These are phyloP conservation scores for Mucor irregularis DNA, from an alignment of 371 early-diverging fungal genomes.

Conservation along the genomic window DNA sequence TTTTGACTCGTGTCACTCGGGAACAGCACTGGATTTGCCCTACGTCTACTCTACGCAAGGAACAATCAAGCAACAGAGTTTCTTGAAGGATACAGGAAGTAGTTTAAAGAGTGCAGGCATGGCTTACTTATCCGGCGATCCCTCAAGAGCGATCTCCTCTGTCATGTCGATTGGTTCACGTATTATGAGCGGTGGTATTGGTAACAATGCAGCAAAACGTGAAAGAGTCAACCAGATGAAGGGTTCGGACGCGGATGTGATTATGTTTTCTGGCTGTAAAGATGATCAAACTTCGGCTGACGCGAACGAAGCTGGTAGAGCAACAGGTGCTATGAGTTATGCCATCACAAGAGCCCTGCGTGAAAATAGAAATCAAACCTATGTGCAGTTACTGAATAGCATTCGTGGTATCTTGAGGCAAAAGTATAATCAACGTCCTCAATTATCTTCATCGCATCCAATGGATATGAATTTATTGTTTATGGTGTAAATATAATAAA, in stretches of 20 bases:
- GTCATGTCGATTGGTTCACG: constrained; percentile 45
- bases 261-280: constrained; percentile 86
- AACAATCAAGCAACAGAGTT: constrained; percentile 49
- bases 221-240: constrained; percentile 47
- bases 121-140: constrained; percentile 48
- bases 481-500: constrained; percentile 53
- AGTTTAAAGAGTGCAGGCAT: constrained; percentile 45
- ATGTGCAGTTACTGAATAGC: constrained; percentile 71
- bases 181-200: constrained; percentile 34
- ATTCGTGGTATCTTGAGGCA: constrained; percentile 65
- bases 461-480: constrained; percentile 74
- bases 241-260: constrained; percentile 69
- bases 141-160: constrained; percentile 38
- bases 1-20: constrained; percentile 78
- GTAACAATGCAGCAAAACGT: constrained; percentile 12
- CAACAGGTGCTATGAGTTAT: constrained; percentile 86
- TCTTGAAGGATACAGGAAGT: constrained; percentile 43
- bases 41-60: constrained; percentile 77
- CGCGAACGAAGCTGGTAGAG: constrained; percentile 56
- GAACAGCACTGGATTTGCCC: constrained; percentile 82
- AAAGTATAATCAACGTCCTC: constrained; percentile 82
- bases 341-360: constrained; percentile 67
- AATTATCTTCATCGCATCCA: constrained; percentile 73
- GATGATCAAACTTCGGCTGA: constrained; percentile 90
- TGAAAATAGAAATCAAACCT: constrained; percentile 64